phyloP scores from a whole-genome alignment of 129 eudicot genomes.

The Tanacetum coccineum region DNA sequence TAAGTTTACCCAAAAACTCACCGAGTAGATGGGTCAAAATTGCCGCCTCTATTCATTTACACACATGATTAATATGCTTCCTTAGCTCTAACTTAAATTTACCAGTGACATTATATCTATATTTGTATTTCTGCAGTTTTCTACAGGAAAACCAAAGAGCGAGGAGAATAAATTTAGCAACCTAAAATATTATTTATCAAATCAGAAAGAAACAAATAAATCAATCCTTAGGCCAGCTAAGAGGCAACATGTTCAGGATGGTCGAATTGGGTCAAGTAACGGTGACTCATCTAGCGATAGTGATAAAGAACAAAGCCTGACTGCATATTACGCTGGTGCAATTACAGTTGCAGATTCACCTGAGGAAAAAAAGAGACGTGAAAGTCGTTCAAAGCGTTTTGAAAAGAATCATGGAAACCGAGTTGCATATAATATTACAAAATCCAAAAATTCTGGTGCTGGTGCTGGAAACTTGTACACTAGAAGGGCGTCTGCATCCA shows the following conservation, averaged over 20 bases:
- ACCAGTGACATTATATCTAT: neutral
- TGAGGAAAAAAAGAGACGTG: constrained; percentile 84
- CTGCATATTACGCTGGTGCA: constrained; percentile 66
- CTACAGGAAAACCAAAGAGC: constrained; percentile 57
- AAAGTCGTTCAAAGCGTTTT: constrained; percentile 91
- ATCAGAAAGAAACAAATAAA: constrained; percentile 44
- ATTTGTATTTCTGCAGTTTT: constrained; percentile 42
- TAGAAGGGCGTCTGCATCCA: constrained; percentile 58
- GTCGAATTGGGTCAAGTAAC: constrained; percentile 35
- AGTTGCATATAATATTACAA: constrained; percentile 32
- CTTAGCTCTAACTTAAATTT: neutral
- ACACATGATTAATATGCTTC: neutral
- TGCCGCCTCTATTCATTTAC: neutral
- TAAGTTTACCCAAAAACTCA: neutral
- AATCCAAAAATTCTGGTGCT: constrained; percentile 40
- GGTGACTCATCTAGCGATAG: constrained; percentile 88
- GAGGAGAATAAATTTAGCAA: constrained; percentile 41
- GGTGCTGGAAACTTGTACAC: constrained; percentile 59
- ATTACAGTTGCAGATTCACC: constrained; percentile 70
- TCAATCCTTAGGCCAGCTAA: constrained; percentile 54
- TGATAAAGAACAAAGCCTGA: constrained; percentile 68
- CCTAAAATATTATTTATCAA: constrained; percentile 47
- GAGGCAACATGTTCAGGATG: constrained; percentile 63
- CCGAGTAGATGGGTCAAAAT: neutral
- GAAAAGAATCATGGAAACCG: constrained; percentile 64